These are phyloP conservation scores for Aspergillus sp. DNA, from an alignment of 2,329 filamentous ascomycete species.

Conservation along the genomic window DNA sequence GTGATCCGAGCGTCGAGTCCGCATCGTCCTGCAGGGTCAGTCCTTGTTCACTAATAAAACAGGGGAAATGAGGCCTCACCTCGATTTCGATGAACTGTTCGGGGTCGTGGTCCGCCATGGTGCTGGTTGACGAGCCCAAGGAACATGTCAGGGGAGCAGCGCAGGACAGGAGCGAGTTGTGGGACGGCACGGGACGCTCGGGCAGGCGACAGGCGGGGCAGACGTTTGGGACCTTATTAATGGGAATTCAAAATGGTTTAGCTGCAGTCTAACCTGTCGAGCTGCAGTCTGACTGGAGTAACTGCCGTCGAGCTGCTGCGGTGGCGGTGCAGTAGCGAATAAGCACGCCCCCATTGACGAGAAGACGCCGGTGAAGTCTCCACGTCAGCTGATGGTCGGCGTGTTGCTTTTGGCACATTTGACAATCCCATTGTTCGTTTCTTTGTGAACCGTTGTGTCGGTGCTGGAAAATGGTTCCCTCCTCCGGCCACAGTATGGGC, in stretches of 20 bases:
- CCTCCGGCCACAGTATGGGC: no score
- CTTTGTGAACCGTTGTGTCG: not conserved
- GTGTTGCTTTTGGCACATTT: not conserved
- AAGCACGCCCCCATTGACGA: not conserved
- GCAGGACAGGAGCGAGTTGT: not conserved
- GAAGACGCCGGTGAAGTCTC: not conserved
- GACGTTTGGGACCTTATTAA: no score
- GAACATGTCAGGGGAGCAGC: not conserved
- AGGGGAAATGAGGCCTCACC: not conserved
- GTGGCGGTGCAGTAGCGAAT: no score
- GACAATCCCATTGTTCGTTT: not conserved
- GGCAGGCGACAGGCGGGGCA: not conserved
- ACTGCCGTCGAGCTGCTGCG: no score
- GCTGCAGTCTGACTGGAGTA: no score
- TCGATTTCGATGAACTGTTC: not conserved
- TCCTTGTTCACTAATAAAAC: no score
- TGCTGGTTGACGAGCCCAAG: not conserved
- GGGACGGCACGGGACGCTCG: not conserved
- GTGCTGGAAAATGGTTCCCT: no score
- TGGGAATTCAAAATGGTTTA: no score
- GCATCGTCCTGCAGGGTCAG: not conserved
- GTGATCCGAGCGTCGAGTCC: not conserved
- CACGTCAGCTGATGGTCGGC: not conserved
- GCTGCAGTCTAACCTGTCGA: no score
- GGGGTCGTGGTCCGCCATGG: not conserved